Percentiles rank a stretch among this genome's conserved stretches.
Conservation (phyloP, 768 basidiomycete species). For the Cystobasidium onofrii region DNA sequence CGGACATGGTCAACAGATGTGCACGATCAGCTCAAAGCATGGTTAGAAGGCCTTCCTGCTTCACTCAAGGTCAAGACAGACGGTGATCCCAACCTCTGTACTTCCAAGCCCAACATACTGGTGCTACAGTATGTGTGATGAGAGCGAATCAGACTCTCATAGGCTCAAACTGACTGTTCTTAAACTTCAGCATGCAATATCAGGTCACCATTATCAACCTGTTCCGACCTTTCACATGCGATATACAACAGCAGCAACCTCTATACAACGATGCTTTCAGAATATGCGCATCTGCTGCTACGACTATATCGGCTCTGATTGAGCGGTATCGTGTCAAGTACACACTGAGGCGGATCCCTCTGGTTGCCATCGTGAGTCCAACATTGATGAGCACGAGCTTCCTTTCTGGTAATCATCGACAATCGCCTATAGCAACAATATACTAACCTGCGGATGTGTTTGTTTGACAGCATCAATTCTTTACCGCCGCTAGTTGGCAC, state of each 20-base stretch:
- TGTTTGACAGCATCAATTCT: constrained; percentile 2
- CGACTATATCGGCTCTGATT: background rate
- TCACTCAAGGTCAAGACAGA: background rate
- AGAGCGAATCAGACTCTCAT: background rate
- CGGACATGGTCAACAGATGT: background rate
- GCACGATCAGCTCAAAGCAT: background rate
- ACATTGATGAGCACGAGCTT: too few species aligned
- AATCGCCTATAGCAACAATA: too few species aligned
- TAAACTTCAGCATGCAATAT: background rate
- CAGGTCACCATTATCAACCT: constrained; percentile 6
- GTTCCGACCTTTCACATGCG: constrained; percentile 9
- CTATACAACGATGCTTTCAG: background rate
- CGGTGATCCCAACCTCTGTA: background rate
- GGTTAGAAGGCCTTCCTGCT: background rate
- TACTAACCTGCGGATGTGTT: too few species aligned
- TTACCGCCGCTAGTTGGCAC: background rate
- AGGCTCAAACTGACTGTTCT: too few species aligned
- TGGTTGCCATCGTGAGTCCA: constrained; percentile 2
- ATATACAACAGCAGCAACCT: background rate
- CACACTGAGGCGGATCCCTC: background rate
- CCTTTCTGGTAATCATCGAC: background rate
- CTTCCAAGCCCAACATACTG: background rate
- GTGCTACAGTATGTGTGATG: background rate
- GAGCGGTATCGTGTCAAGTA: constrained; percentile 5
- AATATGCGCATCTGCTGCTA: background rate